phyloP scores from a whole-genome alignment of 768 basidiomycete genomes.

The Chlorophyllum brunneum region DNA sequence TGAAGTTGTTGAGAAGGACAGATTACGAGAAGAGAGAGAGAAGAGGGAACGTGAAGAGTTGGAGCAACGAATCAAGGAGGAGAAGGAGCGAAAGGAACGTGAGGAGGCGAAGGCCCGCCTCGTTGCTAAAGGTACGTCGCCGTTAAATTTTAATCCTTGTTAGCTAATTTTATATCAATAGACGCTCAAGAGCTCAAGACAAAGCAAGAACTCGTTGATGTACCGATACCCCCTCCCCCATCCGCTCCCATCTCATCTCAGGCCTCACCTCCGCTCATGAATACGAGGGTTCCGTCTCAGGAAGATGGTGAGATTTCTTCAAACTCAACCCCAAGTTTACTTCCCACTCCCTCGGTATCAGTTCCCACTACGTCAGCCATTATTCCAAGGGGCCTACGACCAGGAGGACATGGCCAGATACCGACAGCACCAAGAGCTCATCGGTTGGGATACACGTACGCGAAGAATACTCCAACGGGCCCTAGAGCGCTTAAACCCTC shows the following conservation, averaged over 20 bases:
- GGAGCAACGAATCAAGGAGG: neutral
- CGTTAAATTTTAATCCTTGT: too few relatives aligned
- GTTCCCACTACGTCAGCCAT: neutral
- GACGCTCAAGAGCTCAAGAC: too few relatives aligned
- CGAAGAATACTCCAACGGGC: neutral
- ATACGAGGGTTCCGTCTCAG: too few relatives aligned
- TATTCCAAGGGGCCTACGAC: neutral
- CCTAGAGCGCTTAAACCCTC: neutral
- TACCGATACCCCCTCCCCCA: too few relatives aligned
- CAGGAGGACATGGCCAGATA: neutral
- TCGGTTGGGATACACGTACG: neutral
- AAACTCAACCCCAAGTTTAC: too few relatives aligned
- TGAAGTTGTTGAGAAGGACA: neutral
- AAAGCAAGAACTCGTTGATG: too few relatives aligned
- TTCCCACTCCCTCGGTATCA: neutral
- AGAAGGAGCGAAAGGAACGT: neutral
- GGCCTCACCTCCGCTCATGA: too few relatives aligned
- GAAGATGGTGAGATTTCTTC: too few relatives aligned
- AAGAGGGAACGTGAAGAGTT: neutral
- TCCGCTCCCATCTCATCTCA: too few relatives aligned
- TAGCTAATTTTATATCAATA: too few relatives aligned
- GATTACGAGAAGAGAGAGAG: neutral
- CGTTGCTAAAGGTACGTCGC: too few relatives aligned
- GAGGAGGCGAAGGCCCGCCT: neutral
- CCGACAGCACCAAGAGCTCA: neutral